Base-by-base conservation (phyloP, 371 early-diverging fungal species). In the Umbelopsis sp. region DNA sequence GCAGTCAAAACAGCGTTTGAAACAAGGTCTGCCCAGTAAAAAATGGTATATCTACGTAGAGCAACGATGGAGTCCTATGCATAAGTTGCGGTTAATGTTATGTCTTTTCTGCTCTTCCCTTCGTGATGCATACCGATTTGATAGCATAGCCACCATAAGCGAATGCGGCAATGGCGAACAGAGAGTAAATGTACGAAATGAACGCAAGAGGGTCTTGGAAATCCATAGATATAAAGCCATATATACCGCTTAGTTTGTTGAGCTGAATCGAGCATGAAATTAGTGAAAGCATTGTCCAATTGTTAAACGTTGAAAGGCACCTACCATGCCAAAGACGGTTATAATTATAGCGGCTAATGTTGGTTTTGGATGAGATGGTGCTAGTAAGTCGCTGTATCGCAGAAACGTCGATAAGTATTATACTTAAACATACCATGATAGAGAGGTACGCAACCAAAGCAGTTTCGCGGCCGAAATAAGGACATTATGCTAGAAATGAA, bases 11-110 rank as follows among this genome's bases (percentile, higher is more conserved):
- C 65, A 7, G 74, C 68, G 44, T 77, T 76, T 18, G 81, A 38
- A 12, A 76, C 3, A 11, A 77, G 76, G 53, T 84, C 84, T 9
- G 76, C 22, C 84, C 84, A 84, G 62, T 80, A 84, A 50, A 80
- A 81, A 3, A 77, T 63, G 0, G 75, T 70, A 44, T 76, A 81
- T 74, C 75, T 76, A 41, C 78, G 77, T 18, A 84, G 65, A 35
- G 69, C 69, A 20, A 68, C 69, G 14, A 75, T 37, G 45, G 72
- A 71, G 24, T 77, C 73, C 78, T 77, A 70, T 44, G 20, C 48
- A 44, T 18, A 38, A 20, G n/a, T 5, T 32, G 32, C n/a, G 8
- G 18, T 41, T 25, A 32, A 12, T 25, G 22, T 46, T 16, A 41
- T 41, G 24, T 63, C 16, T 46, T 38, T 0, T 35, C 22, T 22